Conservation (phyloP, 371 early-diverging fungal species). For the Mucor lusitanicus region DNA sequence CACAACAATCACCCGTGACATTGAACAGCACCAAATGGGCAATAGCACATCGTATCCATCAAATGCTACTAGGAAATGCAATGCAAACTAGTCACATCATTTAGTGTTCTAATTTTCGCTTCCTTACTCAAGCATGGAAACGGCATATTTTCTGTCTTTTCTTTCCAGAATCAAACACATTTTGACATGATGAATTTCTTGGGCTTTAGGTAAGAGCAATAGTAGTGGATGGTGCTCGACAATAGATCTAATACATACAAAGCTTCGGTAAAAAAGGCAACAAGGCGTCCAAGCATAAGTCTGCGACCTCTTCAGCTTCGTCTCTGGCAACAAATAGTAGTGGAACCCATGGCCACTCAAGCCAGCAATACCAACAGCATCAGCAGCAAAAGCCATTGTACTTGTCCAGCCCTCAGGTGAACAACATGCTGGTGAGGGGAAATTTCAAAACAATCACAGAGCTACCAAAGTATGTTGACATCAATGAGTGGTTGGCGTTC, state of each 20-base stretch:
- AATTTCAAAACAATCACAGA: conserved; percentile 86
- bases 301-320: conserved; percentile 35
- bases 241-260: neutral
- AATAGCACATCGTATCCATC: neutral
- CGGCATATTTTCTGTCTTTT: neutral
- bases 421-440: conserved; percentile 88
- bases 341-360: neutral
- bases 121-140: neutral
- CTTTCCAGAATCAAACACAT: neutral
- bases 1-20: neutral
- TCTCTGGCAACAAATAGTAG: conserved; percentile 11
- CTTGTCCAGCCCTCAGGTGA: conserved; percentile 74
- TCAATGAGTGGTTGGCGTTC: conserved; percentile 95
- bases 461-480: conserved; percentile 89
- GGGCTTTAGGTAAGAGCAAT: conserved; percentile 31
- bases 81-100: conserved; percentile 4
- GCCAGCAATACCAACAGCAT: neutral
- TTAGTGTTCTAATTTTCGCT: neutral
- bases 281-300: conserved; percentile 48
- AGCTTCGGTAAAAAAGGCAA: conserved; percentile 46
- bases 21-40: neutral
- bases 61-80: neutral
- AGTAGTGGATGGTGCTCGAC: neutral
- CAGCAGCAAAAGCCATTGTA: conserved; percentile 65
- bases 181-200: conserved; percentile 39